Evolutionary conservation across 2,329 filamentous ascomycete species (phyloP).

Genomic region (Chaetothyriales sp.): DNA sequence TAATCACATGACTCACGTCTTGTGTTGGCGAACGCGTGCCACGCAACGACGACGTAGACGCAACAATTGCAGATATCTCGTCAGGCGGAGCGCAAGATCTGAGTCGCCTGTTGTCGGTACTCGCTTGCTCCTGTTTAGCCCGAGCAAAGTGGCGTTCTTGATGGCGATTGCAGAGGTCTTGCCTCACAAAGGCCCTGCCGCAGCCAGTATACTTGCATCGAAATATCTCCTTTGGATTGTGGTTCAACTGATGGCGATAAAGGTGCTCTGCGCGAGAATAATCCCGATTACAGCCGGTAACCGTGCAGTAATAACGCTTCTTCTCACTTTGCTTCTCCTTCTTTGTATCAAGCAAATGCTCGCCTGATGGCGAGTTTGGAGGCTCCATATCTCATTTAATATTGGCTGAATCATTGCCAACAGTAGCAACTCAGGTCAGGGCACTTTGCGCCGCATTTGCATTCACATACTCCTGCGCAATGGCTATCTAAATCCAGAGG

Average conservation of each 20-base stretch:
- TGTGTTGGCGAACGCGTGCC: not conserved
- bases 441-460: not conserved
- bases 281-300: constrained; percentile 79
- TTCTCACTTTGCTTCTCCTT: not conserved
- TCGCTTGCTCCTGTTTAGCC: constrained; percentile 35
- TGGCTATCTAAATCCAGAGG: not conserved
- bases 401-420: not conserved
- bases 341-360: not conserved
- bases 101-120: constrained; percentile 22
- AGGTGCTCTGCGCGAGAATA: constrained; percentile 93
- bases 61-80: not conserved
- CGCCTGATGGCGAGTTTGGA: not conserved
- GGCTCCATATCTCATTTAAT: not conserved
- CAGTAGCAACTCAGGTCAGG: not conserved
- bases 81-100: not conserved
- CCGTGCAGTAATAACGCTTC: constrained; percentile 56
- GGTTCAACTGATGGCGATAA: constrained; percentile 91
- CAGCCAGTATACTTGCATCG: constrained; percentile 86
- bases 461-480: not conserved
- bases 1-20: not conserved
- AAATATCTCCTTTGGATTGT: constrained; percentile 90
- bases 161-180: constrained; percentile 78
- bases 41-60: not conserved
- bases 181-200: constrained; percentile 75
- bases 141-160: constrained; percentile 62